Base-by-base conservation (phyloP, 75 land plant species). In the Picea sitchensis region DNA sequence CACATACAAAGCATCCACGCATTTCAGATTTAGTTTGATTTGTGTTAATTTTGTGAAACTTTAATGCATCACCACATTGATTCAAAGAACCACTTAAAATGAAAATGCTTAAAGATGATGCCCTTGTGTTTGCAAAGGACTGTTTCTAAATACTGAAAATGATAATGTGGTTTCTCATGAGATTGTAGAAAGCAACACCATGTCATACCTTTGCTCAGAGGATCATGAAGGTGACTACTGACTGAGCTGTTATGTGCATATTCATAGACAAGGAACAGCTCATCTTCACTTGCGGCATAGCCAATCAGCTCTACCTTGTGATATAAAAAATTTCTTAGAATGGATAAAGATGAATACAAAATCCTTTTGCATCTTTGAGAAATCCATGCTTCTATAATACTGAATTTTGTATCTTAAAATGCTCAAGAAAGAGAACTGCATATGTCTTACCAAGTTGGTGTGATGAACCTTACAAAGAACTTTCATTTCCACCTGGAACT, bases 391-490 rank as follows among this genome's bases (percentile, higher is more conserved):
- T 47, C 80, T 58, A 54, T 57, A 5, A 77, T 36, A 80, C 61
- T 14, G 34, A 38, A 54, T 14, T 34, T 23, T 12, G 14, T 17
- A 36, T 78, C 79, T 18, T 23, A 51, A 30, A 38, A 76, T 65
- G 14, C 8, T 23, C 38, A 57, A 63, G 14, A 63, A 75, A 65
- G 51, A 36, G 14, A 31, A 21, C 18, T 77, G 30, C 4, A 44
- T 9, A 51, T 9, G 20, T 32, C 79, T 63, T 80, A 92, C 94
- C 86, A 92, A 86, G 74, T 92, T 92, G 56, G 80, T 88, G 78
- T 92, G 94, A 82, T 92, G 92, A 31, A 92, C 90, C 77, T 87
- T 88, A 85, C 90, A 86, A 38, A 93, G 81, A 62, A 93, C 89
- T 77, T 90, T 93, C 57, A 93, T 86, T 77, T 89, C 91, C 5